Evolutionary conservation across 148 eudicot species (phyloP), one percentile per base, ranked within the genome.

Genomic region (Polygonum maritimum): DNA sequence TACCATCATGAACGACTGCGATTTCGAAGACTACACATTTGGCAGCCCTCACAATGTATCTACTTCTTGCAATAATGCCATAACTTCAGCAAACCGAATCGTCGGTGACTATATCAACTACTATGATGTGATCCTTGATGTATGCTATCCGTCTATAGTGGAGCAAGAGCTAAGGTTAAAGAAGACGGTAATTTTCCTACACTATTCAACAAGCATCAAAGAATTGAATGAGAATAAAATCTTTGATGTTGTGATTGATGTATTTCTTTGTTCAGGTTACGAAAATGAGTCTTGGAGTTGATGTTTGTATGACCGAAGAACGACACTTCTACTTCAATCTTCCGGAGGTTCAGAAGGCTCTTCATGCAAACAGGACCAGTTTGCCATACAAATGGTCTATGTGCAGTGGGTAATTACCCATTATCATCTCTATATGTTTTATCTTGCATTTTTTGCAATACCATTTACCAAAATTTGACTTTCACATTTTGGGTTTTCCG

Each of bases 281-380:
- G 18, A 94, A 92, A 83, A 89, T 90, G 76, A 94, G 98, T 75
- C 31, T 88, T 21, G 97, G 97, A 47, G 93, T 94, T 75, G 98
- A 94, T 84, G 97, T 94, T 21, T 94, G 98, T 83, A 92, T 94
- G 89, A 90, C 67, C 71, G 84, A 75, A 31, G 98, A 94, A 84
- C 82, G 97, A 67, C 77, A 67, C 14, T 94, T 87, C 85, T 92
- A 94, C 83, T 89, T 94, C 80, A 94, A 92, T 81, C 93, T 94
- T 78, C 98, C 97, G 2, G 89, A 89, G 83, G 98, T 94, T 76
- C 98, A 94, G 78, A 87, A 86, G 80, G 96, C 98, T 79, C 96
- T 94, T 75, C 98, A 94, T 79, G 98, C 98, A 15, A 94, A 94
- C 79, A 83, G 96, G 79, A 94, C 98, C 48, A 83, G 85, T 76